These are phyloP conservation scores for Wickerhamiella parazyma DNA, from an alignment of 805 yeast species.

Conservation along the genomic window DNA sequence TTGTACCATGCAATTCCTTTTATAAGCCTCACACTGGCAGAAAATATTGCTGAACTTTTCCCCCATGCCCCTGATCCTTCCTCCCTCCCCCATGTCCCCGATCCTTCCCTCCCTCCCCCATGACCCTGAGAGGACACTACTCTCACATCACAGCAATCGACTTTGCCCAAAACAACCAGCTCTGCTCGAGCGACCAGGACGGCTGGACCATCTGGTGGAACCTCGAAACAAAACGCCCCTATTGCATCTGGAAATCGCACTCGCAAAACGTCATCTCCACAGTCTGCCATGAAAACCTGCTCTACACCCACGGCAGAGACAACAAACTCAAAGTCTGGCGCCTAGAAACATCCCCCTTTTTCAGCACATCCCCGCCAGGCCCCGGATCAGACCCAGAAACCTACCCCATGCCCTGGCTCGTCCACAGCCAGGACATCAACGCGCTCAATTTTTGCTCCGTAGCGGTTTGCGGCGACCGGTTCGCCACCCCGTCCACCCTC, in stretches of 20 bases:
- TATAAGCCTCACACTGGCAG: no score
- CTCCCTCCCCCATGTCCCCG: background rate
- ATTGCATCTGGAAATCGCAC: slow-evolving; percentile 49
- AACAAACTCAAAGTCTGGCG: slow-evolving; percentile 30
- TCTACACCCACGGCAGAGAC: slow-evolving; percentile 59
- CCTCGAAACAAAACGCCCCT: slow-evolving; percentile 40
- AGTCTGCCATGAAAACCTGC: slow-evolving; percentile 15
- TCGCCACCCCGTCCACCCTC: slow-evolving; percentile 50
- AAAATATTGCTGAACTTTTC: no score
- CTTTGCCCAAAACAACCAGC: slow-evolving; percentile 25
- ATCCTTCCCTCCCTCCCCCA: slow-evolving; percentile 12
- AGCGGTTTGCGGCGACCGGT: slow-evolving; percentile 29
- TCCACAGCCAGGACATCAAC: slow-evolving; percentile 52
- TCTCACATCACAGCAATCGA: slow-evolving; percentile 22
- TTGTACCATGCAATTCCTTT: no score
- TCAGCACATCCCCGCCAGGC: slow-evolving; percentile 30
- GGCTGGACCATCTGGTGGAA: slow-evolving; percentile 62
- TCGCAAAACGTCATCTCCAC: slow-evolving; percentile 37
- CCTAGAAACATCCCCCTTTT: slow-evolving; percentile 23
- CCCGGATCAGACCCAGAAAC: slow-evolving; percentile 13
- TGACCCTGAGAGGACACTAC: slow-evolving; percentile 27
- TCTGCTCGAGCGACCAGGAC: slow-evolving; percentile 44
- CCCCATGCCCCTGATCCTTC: no score
- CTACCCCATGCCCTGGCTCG: slow-evolving; percentile 24
- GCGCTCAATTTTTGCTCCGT: slow-evolving; percentile 59